phyloP scores from a whole-genome alignment of 345 rosid genomes.

The Sonneratia alba region DNA sequence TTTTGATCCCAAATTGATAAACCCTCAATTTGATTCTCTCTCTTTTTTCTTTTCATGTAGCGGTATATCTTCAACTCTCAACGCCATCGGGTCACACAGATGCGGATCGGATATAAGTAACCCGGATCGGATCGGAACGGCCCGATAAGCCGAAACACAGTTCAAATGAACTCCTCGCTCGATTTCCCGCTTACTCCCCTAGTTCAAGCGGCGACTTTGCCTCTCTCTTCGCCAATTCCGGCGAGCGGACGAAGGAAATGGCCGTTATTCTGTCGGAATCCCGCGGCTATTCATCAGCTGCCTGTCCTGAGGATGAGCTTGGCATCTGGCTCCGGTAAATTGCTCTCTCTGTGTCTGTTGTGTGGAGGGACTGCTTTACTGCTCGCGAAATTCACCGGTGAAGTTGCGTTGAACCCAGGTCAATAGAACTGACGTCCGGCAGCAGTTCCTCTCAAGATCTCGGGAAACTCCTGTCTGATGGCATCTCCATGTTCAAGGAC shows the following conservation, averaged over 20 bases:
- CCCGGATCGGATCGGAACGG: background rate
- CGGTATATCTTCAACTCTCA: too few species aligned
- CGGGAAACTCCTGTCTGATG: slow-evolving; percentile 36
- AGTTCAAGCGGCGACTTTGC: background rate
- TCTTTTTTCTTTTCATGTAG: too few species aligned
- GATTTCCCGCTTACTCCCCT: background rate
- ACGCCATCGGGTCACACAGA: too few species aligned
- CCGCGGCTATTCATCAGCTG: slow-evolving; percentile 12
- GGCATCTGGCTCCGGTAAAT: slow-evolving; percentile 12
- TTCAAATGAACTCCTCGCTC: background rate
- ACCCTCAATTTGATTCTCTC: too few species aligned
- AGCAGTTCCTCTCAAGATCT: slow-evolving; percentile 22
- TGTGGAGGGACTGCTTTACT: background rate
- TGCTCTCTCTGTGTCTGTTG: background rate
- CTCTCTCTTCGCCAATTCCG: slow-evolving; percentile 6
- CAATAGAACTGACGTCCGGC: slow-evolving; percentile 34
- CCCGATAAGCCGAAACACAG: background rate
- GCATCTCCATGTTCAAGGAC: slow-evolving; percentile 49
- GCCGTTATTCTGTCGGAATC: slow-evolving; percentile 7
- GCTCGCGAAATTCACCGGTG: background rate
- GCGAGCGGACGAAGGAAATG: slow-evolving; percentile 18
- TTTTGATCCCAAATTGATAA: too few species aligned
- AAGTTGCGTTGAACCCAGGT: slow-evolving; percentile 24
- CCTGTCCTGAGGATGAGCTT: slow-evolving; percentile 8
- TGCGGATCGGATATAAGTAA: background rate